A percentile compares a stretch with the other conserved stretches of the same genome.
Evolutionary conservation across 352 stramenopile genomes (phyloP).

Genomic region (Phytophthora pinifolia): DNA sequence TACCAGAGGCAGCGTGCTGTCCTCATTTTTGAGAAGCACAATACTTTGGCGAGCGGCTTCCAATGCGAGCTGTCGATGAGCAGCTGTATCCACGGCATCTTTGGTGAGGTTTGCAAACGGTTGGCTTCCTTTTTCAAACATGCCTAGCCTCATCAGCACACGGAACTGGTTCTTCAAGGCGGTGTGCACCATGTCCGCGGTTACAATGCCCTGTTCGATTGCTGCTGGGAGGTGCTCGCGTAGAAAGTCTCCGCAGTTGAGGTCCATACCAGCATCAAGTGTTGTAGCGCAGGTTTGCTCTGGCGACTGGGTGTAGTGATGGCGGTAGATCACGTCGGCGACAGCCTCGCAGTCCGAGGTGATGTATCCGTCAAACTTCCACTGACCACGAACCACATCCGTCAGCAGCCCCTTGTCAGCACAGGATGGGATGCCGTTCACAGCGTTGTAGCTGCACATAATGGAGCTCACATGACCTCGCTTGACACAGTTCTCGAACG

Average conservation of each 20-base stretch:
- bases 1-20: slow-evolving; percentile 56
- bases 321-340: slow-evolving; percentile 65
- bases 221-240: slow-evolving; percentile 60
- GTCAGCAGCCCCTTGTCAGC: slow-evolving; percentile 84
- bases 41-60: slow-evolving; percentile 75
- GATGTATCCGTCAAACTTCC: slow-evolving; percentile 92
- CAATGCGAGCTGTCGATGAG: slow-evolving; percentile 54
- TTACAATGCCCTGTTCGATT: slow-evolving; percentile 62
- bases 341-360: slow-evolving; percentile 92
- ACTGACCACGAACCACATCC: slow-evolving; percentile 70
- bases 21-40: slow-evolving; percentile 91
- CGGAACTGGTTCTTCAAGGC: slow-evolving; percentile 81
- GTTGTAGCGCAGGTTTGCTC: slow-evolving; percentile 53
- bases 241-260: slow-evolving; percentile 86
- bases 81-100: slow-evolving; percentile 49
- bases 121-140: slow-evolving; percentile 83
- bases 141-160: slow-evolving; percentile 87
- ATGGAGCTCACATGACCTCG: slow-evolving; percentile 75
- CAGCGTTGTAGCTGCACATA: slow-evolving; percentile 96
- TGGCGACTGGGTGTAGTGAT: slow-evolving; percentile 80
- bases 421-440: slow-evolving; percentile 92
- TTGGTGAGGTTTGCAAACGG: slow-evolving; percentile 60
- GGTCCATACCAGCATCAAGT: slow-evolving; percentile 74
- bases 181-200: slow-evolving; percentile 51
- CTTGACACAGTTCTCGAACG: slow-evolving; percentile 83